Evolutionary conservation across 345 rosid species (phyloP).

Genomic region (Rhizophora apiculata): DNA sequence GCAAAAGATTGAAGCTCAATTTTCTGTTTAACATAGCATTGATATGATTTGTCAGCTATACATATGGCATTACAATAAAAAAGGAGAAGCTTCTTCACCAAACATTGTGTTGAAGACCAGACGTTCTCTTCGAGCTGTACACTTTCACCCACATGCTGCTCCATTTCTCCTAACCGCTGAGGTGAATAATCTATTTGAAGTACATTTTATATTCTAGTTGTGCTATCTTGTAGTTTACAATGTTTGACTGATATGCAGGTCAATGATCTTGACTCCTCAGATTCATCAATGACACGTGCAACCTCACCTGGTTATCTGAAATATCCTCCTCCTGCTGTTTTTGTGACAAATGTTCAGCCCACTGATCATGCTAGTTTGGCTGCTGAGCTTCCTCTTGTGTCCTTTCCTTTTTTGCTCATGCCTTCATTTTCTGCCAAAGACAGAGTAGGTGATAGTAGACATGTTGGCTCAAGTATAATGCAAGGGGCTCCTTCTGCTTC

Average conservation of each 20-base stretch:
- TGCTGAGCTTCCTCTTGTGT: slow-evolving; percentile 50
- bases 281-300: slow-evolving; percentile 59
- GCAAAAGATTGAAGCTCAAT: neutral
- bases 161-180: slow-evolving; percentile 77
- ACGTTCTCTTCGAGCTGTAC: slow-evolving; percentile 74
- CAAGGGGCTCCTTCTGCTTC: slow-evolving; percentile 46
- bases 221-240: slow-evolving; percentile 27
- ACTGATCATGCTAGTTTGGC: slow-evolving; percentile 42
- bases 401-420: slow-evolving; percentile 45
- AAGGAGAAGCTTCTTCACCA: slow-evolving; percentile 65
- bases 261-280: slow-evolving; percentile 76
- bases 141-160: slow-evolving; percentile 70
- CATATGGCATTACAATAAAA: slow-evolving; percentile 67
- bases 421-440: slow-evolving; percentile 49
- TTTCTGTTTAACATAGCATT: slow-evolving; percentile 5
- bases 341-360: slow-evolving; percentile 51
- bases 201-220: slow-evolving; percentile 22
- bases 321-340: slow-evolving; percentile 64
- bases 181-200: slow-evolving; percentile 34
- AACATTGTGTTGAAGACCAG: slow-evolving; percentile 54
- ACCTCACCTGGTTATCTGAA: slow-evolving; percentile 60
- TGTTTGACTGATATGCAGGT: slow-evolving; percentile 53
- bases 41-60: slow-evolving; percentile 41
- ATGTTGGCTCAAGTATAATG: slow-evolving; percentile 37
- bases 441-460: slow-evolving; percentile 36